Evolutionary conservation across 805 yeast genomes (phyloP).

Genomic region (Schwanniomyces occidentalis): DNA sequence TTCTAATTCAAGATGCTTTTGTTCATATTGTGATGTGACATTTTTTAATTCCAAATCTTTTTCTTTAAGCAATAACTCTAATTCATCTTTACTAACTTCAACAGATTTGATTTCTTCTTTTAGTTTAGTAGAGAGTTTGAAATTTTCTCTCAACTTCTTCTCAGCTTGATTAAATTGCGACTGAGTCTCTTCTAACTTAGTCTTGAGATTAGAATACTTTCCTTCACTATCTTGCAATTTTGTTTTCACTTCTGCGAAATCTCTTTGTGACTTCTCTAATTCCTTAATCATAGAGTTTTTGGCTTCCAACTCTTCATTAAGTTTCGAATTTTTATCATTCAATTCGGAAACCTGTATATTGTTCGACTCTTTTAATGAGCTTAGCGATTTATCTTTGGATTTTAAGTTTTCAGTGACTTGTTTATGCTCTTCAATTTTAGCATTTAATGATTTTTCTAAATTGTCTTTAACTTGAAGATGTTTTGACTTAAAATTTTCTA

Average conservation of each 20-base stretch:
- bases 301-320: constrained; percentile 4
- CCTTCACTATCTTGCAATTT: constrained; percentile 2
- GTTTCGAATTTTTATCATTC: background rate
- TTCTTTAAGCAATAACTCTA: background rate
- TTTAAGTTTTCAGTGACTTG: background rate
- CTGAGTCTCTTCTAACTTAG: too few species aligned
- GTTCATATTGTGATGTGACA: too few species aligned
- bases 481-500: background rate
- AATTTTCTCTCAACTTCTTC: too few species aligned
- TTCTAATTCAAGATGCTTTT: background rate
- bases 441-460: constrained; percentile 4
- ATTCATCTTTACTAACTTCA: background rate
- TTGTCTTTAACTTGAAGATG: constrained; percentile 2
- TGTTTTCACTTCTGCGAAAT: background rate
- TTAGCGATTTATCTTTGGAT: background rate
- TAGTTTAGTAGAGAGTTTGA: too few species aligned
- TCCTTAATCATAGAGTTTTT: constrained; percentile 1
- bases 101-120: background rate
- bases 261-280: constrained; percentile 1
- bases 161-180: too few species aligned
- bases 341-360: constrained; percentile 1
- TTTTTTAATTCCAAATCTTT: constrained; percentile 2
- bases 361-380: constrained; percentile 2
- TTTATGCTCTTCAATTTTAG: constrained; percentile 1
- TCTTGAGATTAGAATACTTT: background rate